phyloP scores from a whole-genome alignment of 306 rosid species.

The Prunus mume region DNA sequence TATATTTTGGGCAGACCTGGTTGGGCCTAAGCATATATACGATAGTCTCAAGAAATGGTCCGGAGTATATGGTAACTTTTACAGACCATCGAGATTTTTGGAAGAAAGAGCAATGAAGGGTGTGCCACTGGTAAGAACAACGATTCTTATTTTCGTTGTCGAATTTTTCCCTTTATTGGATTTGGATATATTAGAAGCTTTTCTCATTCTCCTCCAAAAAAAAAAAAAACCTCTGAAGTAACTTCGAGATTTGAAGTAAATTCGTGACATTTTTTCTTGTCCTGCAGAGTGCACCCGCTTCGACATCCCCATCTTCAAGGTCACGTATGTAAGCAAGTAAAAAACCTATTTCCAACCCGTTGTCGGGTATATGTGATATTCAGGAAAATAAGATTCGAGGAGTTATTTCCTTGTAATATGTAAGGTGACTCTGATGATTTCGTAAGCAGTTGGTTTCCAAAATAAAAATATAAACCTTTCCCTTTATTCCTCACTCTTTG shows the following conservation, averaged over 20 bases:
- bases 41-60: slow-evolving; percentile 80
- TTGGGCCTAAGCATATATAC: slow-evolving; percentile 79
- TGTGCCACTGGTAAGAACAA: slow-evolving; percentile 69
- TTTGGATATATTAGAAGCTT: not conserved
- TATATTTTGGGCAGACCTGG: slow-evolving; percentile 86
- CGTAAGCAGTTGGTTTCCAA: not conserved
- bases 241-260: not conserved
- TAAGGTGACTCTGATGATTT: not conserved
- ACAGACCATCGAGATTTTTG: slow-evolving; percentile 79
- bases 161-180: not conserved
- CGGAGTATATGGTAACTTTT: slow-evolving; percentile 67
- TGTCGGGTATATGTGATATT: slow-evolving; percentile 3
- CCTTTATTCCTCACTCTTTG: not conserved
- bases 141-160: not conserved
- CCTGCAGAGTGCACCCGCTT: slow-evolving; percentile 71
- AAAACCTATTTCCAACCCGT: not conserved
- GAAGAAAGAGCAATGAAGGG: slow-evolving; percentile 89
- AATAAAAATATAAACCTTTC: not conserved
- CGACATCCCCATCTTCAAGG: slow-evolving; percentile 41
- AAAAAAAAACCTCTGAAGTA: not conserved
- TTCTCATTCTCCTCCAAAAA: not conserved
- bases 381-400: slow-evolving; percentile 5
- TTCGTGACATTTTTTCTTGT: slow-evolving; percentile 2
- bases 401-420: not conserved
- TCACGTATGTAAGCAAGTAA: slow-evolving; percentile 50